phyloP scores from a whole-genome alignment of 345 rosid species.

The Combretum micranthum region DNA sequence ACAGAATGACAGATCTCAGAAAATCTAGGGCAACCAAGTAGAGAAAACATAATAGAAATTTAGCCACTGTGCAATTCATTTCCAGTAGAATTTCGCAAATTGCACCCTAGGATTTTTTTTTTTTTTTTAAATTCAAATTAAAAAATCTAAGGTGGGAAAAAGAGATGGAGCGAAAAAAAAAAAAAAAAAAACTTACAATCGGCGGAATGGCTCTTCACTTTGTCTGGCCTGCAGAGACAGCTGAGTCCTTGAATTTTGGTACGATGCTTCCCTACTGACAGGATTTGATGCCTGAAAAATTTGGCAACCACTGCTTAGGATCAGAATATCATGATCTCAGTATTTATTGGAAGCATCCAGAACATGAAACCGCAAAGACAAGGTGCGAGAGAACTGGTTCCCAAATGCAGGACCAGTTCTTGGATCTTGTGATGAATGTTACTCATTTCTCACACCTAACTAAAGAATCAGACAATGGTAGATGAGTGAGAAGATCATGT shows the following conservation, averaged over 20 bases:
- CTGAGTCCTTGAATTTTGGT: constrained; percentile 43
- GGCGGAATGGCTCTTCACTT: constrained; percentile 47
- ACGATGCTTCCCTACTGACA: constrained; percentile 26
- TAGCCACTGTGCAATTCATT: no score
- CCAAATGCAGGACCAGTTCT: neutral
- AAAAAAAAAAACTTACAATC: constrained; percentile 40
- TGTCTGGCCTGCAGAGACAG: constrained; percentile 33
- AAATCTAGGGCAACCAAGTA: no score
- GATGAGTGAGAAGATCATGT: constrained; percentile 15
- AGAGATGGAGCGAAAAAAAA: neutral
- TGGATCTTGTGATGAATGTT: no score
- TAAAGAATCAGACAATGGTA: neutral
- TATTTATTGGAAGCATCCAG: no score
- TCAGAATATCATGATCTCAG: no score
- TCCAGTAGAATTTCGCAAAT: no score
- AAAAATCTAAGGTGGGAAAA: neutral
- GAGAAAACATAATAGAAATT: no score
- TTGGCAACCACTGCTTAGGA: neutral
- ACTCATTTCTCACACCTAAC: no score
- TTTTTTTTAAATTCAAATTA: no score
- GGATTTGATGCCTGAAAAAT: constrained; percentile 47
- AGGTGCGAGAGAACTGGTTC: neutral
- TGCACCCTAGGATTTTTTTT: no score
- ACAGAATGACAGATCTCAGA: no score
- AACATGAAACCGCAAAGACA: neutral